Evolutionary conservation across 192 early-diverging fungal genomes (phyloP), one percentile per base, ranked within the genome.

Genomic region (Glomus cerebriforme): DNA sequence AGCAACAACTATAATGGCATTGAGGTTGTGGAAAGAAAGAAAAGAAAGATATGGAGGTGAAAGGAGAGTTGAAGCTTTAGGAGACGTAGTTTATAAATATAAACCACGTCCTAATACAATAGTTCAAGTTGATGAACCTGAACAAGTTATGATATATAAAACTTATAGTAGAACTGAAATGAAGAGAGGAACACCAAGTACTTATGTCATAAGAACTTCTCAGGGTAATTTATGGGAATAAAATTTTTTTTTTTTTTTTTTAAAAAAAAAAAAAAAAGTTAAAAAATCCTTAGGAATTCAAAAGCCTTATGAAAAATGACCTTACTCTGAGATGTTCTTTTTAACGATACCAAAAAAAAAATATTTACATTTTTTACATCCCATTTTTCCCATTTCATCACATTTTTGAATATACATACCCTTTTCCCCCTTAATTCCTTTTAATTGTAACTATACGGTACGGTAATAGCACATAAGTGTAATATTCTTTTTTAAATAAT

Each of bases 61-160:
- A 37, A n/a, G 66, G 2, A 68, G 66, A 68, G 66, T 68, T n/a
- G 34, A 68, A 35, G 66, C 66, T 37, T 35, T 68, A 3, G n/a
- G 66, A n/a, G 66, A 68, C 39, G 66, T 68, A 9, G 35, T 68
- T n/a, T 68, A 68, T 9, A 68, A 68, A 37, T 68, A 68, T 68
- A 68, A 26, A 37, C 66, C 66, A n/a, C 29, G 34, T 17, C 66
- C 31, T 10, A 37, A 32, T 68, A 22, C 34, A 6, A 22, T 35
- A 1, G 34, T 68, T 31, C 22, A 68, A 68, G 2, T 68, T 37
- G 31, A 68, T 26, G n/a, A 68, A 37, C 66, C 66, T 35, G 66
- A 68, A 68, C 66, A 68, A 68, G 66, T 68, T 68, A n/a, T 68
- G 66, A 68, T 68, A 10, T 68, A 68, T 37, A 68, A 68, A 35